Base-by-base conservation (phyloP, 2,329 filamentous ascomycete genomes). In the Aspergillus novofumigatus region DNA sequence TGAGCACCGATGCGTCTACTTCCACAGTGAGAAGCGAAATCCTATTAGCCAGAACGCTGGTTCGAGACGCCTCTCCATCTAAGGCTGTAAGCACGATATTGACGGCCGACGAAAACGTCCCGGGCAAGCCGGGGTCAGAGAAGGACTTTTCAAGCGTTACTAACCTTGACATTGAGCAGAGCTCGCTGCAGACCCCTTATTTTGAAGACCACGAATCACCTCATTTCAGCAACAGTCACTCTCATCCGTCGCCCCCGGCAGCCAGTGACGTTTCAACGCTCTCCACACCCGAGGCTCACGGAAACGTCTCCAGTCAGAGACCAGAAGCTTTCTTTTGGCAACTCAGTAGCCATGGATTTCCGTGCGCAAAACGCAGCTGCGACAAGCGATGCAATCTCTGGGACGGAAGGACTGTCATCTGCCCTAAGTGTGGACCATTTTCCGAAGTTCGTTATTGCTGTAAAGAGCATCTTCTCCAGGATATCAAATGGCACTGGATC, bases 331-430 rank as follows among this genome's bases (percentile, higher is more conserved):
- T 65, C 45, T 67, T 67, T 51, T 70, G 62, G 59, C 65, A 85
- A 78, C 54, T 82, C 75, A 58, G 83, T 75, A 61, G 80, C 76
- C 20, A 79, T 77, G 17, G 80, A 72, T 75, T 84, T 75, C 65
- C 56, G n/a, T 76, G 74, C 53, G 58, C 61, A 14, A 62, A 60
- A 50, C 17, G 29, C 2, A 57, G 56, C 41, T 75, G 74, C 49
- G 52, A 67, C 21, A 66, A 64, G 28, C 59, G 62, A 41, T 76
- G 73, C 52, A 66, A 63, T 51, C 58, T 65, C 17, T 68, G 64
- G 64, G 71, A 76, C 55, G 59, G 60, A 5, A 52, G 60, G 23
- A 66, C 68, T 2, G 65, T 71, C 23, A 70, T 76, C 59, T 78
- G 76, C 57, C 72, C 72, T 9, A 62, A 66, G 4, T 78, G 76